These are phyloP conservation scores for Eucalyptus regnans DNA, from an alignment of 345 rosid species.

Conservation along the genomic window DNA sequence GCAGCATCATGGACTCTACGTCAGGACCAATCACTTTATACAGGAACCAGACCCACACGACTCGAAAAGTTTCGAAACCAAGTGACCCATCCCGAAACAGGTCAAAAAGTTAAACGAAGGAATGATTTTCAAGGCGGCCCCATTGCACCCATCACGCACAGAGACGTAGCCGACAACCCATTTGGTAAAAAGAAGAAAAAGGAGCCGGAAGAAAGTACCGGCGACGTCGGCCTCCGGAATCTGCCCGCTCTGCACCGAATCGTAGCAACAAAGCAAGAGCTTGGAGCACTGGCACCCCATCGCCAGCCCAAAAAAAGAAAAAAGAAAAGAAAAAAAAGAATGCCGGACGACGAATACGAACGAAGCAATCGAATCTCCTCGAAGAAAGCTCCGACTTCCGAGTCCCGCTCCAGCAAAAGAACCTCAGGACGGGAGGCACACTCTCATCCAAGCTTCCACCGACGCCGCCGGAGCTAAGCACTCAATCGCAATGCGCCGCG, in stretches of 20 bases:
- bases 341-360: neutral
- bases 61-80: neutral
- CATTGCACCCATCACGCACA: neutral
- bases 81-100: neutral
- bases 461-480: neutral
- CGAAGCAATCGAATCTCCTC: neutral
- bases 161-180: neutral
- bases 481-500: neutral
- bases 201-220: slow-evolving; percentile 3
- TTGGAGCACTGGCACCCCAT: slow-evolving; percentile 29
- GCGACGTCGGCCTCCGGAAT: slow-evolving; percentile 1
- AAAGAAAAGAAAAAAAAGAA: neutral
- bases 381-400: neutral
- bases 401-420: neutral
- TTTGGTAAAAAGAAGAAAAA: neutral
- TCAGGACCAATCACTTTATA: neutral
- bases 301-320: neutral
- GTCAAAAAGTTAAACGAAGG: neutral
- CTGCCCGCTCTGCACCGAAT: neutral
- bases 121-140: neutral
- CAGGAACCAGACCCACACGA: neutral
- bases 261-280: slow-evolving; percentile 14
- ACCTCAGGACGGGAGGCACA: neutral
- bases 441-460: neutral
- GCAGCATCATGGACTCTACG: neutral